Evolutionary conservation across 768 basidiomycete species (phyloP).

Genomic region (Sistotremastrum niveocremeum): DNA sequence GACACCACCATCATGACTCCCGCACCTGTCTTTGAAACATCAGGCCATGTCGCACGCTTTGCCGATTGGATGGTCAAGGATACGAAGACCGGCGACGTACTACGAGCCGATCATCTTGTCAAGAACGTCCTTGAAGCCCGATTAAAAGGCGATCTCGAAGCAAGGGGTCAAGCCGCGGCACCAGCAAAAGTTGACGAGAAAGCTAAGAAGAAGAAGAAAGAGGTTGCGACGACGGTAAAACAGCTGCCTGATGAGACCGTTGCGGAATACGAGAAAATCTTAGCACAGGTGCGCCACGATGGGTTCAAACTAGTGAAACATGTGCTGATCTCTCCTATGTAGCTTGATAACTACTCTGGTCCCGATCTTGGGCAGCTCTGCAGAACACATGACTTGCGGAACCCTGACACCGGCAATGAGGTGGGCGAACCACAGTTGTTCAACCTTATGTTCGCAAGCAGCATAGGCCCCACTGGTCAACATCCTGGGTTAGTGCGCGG

Average conservation of each 20-base stretch:
- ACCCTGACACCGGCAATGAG: slow-evolving; percentile 88
- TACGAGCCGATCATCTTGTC: slow-evolving; percentile 93
- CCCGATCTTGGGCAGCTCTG: slow-evolving; percentile 81
- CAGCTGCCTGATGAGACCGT: slow-evolving; percentile 63
- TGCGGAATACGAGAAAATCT: slow-evolving; percentile 62
- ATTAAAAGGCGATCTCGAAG: slow-evolving; percentile 82
- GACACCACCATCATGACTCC: slow-evolving; percentile 98
- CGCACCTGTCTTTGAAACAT: slow-evolving; percentile 86
- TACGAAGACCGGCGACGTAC: slow-evolving; percentile 84
- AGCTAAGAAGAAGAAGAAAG: slow-evolving; percentile 58
- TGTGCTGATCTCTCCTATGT: slow-evolving; percentile 2
- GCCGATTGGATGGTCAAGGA: slow-evolving; percentile 99
- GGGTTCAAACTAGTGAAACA: neutral
- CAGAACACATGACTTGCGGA: slow-evolving; percentile 61
- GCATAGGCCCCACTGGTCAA: slow-evolving; percentile 95
- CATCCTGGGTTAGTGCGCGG: slow-evolving; percentile 62
- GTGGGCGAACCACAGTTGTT: slow-evolving; percentile 89
- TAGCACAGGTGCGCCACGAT: slow-evolving; percentile 64
- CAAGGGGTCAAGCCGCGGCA: slow-evolving; percentile 60
- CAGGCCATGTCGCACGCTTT: slow-evolving; percentile 95
- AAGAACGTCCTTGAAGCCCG: slow-evolving; percentile 85
- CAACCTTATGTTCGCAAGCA: slow-evolving; percentile 97
- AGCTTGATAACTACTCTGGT: slow-evolving; percentile 93
- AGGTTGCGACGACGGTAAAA: slow-evolving; percentile 46
- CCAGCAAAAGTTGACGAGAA: slow-evolving; percentile 36